Evolutionary conservation across 768 basidiomycete genomes (phyloP).

Genomic region (Podaxis mareebaensis): DNA sequence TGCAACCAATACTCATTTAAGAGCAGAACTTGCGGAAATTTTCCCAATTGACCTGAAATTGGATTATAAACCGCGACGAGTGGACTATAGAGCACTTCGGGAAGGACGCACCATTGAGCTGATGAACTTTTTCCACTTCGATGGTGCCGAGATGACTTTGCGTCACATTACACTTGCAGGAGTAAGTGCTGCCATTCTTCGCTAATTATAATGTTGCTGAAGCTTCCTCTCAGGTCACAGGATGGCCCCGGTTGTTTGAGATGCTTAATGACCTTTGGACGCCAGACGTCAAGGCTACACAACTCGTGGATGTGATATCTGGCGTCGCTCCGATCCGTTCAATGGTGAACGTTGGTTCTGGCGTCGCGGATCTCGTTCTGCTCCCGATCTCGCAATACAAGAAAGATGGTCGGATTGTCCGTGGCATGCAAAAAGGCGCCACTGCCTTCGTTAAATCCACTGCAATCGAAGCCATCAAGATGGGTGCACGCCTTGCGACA

Average conservation of each 20-base stretch:
- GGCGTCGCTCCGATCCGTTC: constrained; percentile 96
- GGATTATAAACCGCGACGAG: constrained; percentile 97
- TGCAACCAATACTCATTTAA: constrained; percentile 2
- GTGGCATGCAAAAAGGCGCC: constrained; percentile 93
- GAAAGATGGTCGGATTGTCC: constrained; percentile 91
- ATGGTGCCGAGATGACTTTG: constrained; percentile 97
- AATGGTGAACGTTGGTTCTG: constrained; percentile 95
- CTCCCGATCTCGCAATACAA: constrained; percentile 97
- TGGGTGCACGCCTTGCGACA: constrained; percentile 91
- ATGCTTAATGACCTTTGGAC: constrained; percentile 98
- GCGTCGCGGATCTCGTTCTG: constrained; percentile 92
- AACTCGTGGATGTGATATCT: constrained; percentile 94
- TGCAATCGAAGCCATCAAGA: constrained; percentile 92
- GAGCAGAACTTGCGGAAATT: constrained; percentile 86
- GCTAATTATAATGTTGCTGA: not conserved
- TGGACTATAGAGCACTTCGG: constrained; percentile 88
- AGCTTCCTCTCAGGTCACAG: constrained; percentile 65
- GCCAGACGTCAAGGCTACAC: constrained; percentile 98
- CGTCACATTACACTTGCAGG: constrained; percentile 91
- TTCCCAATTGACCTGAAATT: constrained; percentile 94
- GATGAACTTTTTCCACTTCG: constrained; percentile 99
- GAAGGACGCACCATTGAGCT: constrained; percentile 93
- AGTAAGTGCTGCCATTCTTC: constrained; percentile 47
- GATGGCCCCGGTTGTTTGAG: constrained; percentile 89
- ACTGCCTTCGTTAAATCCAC: constrained; percentile 93